Percentiles rank a stretch among this genome's conserved stretches.
These are phyloP conservation scores for Phytopythium oedochilum DNA, from an alignment of 352 stramenopile species.

Conservation along the genomic window DNA sequence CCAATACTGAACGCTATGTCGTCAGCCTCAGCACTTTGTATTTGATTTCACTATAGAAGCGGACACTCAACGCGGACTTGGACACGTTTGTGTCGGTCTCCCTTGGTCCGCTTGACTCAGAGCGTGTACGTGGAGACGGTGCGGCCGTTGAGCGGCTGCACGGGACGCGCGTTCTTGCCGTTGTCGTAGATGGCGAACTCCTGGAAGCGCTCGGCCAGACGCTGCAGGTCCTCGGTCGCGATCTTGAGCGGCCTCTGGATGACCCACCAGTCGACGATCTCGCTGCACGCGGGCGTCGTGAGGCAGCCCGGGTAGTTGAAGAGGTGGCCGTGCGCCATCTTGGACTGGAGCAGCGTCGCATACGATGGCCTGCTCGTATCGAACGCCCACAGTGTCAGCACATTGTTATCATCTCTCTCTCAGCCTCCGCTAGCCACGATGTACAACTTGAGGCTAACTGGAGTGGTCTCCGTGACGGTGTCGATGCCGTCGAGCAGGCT, in stretches of 20 bases:
- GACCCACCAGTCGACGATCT: conserved; percentile 66
- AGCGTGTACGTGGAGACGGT: conserved; percentile 6
- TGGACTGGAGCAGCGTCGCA: conserved; percentile 14
- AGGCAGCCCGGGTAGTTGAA: conserved; percentile 74
- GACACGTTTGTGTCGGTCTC: too few species aligned
- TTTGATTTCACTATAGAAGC: background rate
- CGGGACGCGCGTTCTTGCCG: conserved; percentile 37
- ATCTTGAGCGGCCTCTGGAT: conserved; percentile 43
- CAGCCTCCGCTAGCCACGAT: too few species aligned
- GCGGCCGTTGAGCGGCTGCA: conserved; percentile 35
- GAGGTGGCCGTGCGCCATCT: conserved; percentile 10
- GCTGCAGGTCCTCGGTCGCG: conserved; percentile 22
- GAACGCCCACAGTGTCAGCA: background rate
- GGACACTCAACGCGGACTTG: too few species aligned
- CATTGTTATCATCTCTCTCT: too few species aligned
- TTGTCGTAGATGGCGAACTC: conserved; percentile 32
- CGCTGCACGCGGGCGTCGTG: conserved; percentile 45
- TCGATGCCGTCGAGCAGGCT: conserved; percentile 28
- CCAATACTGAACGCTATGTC: too few species aligned
- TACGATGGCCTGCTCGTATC: conserved; percentile 26
- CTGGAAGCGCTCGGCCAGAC: conserved; percentile 25
- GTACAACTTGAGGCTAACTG: conserved; percentile 24
- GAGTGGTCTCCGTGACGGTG: conserved; percentile 17
- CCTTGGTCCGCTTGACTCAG: too few species aligned
- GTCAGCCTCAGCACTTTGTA: background rate